Base-by-base conservation (phyloP, 2,329 filamentous ascomycete genomes). In the Verticillium nubilum region DNA sequence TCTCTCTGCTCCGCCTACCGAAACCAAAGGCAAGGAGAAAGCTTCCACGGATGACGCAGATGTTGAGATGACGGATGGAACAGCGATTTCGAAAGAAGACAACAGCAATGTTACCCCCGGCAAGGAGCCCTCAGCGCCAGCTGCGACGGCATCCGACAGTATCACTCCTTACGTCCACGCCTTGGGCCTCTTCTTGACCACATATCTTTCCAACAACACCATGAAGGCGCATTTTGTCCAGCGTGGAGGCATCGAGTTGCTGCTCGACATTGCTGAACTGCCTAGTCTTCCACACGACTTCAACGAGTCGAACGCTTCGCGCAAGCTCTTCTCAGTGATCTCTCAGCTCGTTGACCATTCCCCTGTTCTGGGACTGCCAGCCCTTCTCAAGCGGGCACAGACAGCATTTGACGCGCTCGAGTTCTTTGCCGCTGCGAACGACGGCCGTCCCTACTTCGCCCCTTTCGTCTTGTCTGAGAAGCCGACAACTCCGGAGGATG, bases 261-360 rank as follows among this genome's bases (percentile, higher is more conserved):
- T 98, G 23, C 80, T 99, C 58, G 92, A 97, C 69, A 85, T 97
- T 59, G 89, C 89, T 47, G 91, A 90, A 58, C 85, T 93, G 29
- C 89, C 92, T 5, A 93, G 91, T 70, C 80, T 98, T 54, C 86
- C 91, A 1, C 86, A 87, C 66, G 84, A 90, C 67, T 88, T 90
- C 68, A 83, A 87, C 42, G 87, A 89, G 47, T 83, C 84, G 5
- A 76, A 81, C 57, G 85, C 90, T 4, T 88, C 87, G 59, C 84
- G 88, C 61, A 86, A 89, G 61, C 80, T 97, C 58, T 85, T 87
- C 17, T 84, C 86, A 35, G 88, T 96, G 12, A 80, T 97, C 56
- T 86, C 90, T 63, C 83, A 88, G 64, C 82, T 97, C 63, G 85
- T 93, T 6, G 94, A 98, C 66, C 84, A 86, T 27, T 91, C 90